Evolutionary conservation across 306 rosid species (phyloP).

Genomic region (Luffa aegyptiaca): DNA sequence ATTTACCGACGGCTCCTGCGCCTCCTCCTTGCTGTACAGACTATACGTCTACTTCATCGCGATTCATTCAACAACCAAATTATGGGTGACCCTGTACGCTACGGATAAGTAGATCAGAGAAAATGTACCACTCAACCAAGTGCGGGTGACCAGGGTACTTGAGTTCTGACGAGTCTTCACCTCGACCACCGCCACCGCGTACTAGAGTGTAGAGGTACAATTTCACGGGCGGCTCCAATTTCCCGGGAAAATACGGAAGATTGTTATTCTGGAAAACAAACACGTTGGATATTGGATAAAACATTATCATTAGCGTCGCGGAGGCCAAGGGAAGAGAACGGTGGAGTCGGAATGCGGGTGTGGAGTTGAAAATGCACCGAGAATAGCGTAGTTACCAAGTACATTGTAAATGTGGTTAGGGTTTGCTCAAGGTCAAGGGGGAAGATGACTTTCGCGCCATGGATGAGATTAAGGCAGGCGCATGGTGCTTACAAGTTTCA

Average conservation of each 20-base stretch:
- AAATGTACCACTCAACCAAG: slow-evolving; percentile 23
- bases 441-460: no score
- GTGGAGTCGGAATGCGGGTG: not conserved
- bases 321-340: not conserved
- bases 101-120: slow-evolving; percentile 42
- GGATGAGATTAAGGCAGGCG: no score
- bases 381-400: not conserved
- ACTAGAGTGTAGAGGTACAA: slow-evolving; percentile 16
- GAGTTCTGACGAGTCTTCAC: slow-evolving; percentile 10
- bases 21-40: slow-evolving; percentile 63
- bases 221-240: not conserved
- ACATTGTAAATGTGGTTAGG: not conserved
- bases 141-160: slow-evolving; percentile 39
- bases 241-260: not conserved
- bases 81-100: slow-evolving; percentile 38
- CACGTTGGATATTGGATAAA: no score
- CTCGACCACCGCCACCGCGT: slow-evolving; percentile 29
- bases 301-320: not conserved
- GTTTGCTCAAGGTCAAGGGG: not conserved
- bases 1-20: slow-evolving; percentile 57
- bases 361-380: no score
- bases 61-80: slow-evolving; percentile 22
- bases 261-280: not conserved
- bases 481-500: no score
- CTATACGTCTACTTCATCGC: slow-evolving; percentile 63